These are phyloP conservation scores for Solanum acaule DNA, from an alignment of 257 asterid genomes.

Conservation along the genomic window DNA sequence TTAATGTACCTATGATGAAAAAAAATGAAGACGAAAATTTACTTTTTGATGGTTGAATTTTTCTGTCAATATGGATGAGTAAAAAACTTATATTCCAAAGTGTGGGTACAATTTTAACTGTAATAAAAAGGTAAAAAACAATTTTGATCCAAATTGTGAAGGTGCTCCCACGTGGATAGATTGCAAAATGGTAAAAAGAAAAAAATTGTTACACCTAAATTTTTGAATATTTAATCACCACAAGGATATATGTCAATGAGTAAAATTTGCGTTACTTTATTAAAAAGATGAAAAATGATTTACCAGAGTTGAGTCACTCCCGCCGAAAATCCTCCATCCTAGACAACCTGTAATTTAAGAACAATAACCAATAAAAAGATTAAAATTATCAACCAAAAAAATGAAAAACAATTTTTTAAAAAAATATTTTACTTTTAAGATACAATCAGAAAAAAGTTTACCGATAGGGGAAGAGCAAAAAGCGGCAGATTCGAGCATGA, in stretches of 20 bases:
- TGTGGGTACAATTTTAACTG: background rate
- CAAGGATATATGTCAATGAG: background rate
- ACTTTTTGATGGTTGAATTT: background rate
- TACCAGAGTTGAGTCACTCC: slow-evolving; percentile 62
- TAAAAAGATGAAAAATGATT: background rate
- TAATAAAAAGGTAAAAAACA: background rate
- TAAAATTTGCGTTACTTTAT: background rate
- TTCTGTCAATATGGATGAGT: background rate
- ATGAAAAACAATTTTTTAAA: background rate
- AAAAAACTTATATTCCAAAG: background rate
- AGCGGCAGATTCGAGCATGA: slow-evolving; percentile 59
- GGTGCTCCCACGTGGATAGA: background rate
- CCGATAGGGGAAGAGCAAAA: slow-evolving; percentile 63
- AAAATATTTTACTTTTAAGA: background rate
- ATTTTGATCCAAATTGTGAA: background rate
- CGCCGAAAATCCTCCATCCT: slow-evolving; percentile 72
- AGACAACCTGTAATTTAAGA: slow-evolving; percentile 42
- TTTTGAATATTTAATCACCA: background rate
- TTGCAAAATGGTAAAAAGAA: background rate
- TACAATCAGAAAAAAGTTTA: slow-evolving; percentile 4
- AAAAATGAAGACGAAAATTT: background rate
- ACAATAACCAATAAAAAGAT: background rate
- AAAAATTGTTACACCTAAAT: background rate
- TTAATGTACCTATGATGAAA: background rate
- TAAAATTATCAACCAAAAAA: background rate